Conservation (phyloP, 441 rosid genomes). For the Arabidopsis lyrata region DNA sequence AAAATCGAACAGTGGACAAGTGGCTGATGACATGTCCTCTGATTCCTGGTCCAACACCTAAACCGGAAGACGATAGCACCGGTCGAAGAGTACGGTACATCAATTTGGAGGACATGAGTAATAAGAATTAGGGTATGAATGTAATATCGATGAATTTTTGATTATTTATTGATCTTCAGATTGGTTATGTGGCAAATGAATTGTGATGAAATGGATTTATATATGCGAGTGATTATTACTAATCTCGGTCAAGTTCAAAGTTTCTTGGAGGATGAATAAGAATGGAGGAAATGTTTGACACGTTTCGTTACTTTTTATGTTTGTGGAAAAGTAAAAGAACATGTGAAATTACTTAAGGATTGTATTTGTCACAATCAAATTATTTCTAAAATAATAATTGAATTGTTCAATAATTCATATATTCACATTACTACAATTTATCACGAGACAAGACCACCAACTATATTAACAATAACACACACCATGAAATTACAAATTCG, state of each 20-base stretch:
- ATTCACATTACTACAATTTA: background rate
- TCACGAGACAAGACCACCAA: background rate
- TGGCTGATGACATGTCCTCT: slow-evolving; percentile 16
- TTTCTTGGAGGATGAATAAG: slow-evolving; percentile 39
- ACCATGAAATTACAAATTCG: background rate
- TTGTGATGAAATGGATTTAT: slow-evolving; percentile 25
- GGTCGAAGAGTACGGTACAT: slow-evolving; percentile 45
- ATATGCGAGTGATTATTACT: slow-evolving; percentile 17
- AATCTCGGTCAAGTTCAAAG: slow-evolving; percentile 41
- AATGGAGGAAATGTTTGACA: slow-evolving; percentile 37
- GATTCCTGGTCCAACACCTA: slow-evolving; percentile 21
- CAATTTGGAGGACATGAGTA: slow-evolving; percentile 31
- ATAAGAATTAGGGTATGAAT: background rate
- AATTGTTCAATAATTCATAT: background rate
- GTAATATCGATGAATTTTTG: slow-evolving; percentile 3
- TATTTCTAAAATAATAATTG: too few relatives aligned
- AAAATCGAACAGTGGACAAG: slow-evolving; percentile 17
- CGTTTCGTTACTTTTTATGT: slow-evolving; percentile 16
- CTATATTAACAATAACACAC: too few relatives aligned
- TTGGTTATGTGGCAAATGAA: slow-evolving; percentile 21
- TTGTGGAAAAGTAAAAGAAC: slow-evolving; percentile 33
- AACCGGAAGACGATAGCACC: slow-evolving; percentile 44
- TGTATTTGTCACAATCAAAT: background rate
- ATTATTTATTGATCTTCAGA: background rate
- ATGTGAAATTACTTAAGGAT: slow-evolving; percentile 6